phyloP scores from a whole-genome alignment of 768 basidiomycete genomes.

The Lyophyllum atratum region DNA sequence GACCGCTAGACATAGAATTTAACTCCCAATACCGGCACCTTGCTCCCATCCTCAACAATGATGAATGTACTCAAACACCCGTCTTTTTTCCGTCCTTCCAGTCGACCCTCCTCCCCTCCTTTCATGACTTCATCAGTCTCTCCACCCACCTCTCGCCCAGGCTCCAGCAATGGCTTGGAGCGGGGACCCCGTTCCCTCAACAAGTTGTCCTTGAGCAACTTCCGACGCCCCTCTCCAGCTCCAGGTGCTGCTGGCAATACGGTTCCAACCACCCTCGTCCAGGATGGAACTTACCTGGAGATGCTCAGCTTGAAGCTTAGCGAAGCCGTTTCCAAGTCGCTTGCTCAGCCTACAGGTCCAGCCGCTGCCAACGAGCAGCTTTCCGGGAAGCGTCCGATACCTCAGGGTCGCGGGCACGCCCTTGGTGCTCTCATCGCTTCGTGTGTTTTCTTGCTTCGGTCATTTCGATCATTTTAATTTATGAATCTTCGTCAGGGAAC shows the following conservation, averaged over 20 bases:
- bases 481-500: constrained; percentile 50
- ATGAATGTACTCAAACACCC: constrained; percentile 72
- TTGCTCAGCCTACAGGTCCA: constrained; percentile 64
- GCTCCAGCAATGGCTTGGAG: constrained; percentile 41
- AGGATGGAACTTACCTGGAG: constrained; percentile 82
- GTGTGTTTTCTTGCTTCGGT: constrained; percentile 46
- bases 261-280: constrained; percentile 51
- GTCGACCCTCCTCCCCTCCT: constrained; percentile 63
- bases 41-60: constrained; percentile 30
- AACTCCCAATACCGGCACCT: constrained; percentile 7
- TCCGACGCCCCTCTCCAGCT: constrained; percentile 58
- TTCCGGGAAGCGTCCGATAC: constrained; percentile 71
- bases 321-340: constrained; percentile 78
- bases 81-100: constrained; percentile 64
- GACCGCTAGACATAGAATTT: constrained; percentile 32
- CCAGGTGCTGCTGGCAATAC: constrained; percentile 33
- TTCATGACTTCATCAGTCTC: constrained; percentile 15
- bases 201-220: constrained; percentile 59
- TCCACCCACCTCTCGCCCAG: constrained; percentile 34
- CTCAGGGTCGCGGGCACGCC: constrained; percentile 68
- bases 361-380: constrained; percentile 52
- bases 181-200: constrained; percentile 52
- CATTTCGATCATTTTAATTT: constrained; percentile 9
- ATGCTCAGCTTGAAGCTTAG: constrained; percentile 75
- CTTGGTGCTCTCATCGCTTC: constrained; percentile 69